Evolutionary conservation across 257 asterid species (phyloP), one percentile per base, ranked within the genome.

Genomic region (Nyctanthes arbortristis): DNA sequence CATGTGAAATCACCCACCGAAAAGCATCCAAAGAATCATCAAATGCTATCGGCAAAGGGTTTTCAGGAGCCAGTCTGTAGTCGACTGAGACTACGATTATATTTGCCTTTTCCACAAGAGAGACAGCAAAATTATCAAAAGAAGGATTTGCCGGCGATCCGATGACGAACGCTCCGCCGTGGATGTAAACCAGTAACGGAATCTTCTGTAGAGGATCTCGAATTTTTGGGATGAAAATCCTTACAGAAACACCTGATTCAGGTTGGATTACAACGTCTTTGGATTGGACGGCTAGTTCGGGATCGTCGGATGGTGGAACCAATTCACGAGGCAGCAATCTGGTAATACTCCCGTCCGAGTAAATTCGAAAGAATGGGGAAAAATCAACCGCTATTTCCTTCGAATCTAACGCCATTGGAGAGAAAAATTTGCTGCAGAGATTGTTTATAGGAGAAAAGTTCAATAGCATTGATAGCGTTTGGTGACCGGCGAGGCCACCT

Each of bases 21-120:
- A 85, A 75, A 34, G 90, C 96, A 7, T 70, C 28, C 97, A 96
- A 92, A 2, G 95, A 84, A 70, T 92, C 96, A 39, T 92, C 90
- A 66, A 72, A 89, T 7, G 90, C 68, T 32, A 66, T 68, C 0
- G 91, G 86, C 14, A 89, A 54, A 13, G 84, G 86, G 55, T 75
- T 63, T 37, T 91, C 96, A 0, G 96, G 93, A 2, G 95, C 96
- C 12, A 85, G 61, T 25, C 96, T 61, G 74, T 91, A 91, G 7
- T 87, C 84, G 3, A 91, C 73, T 0, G 96, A 85, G 10, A 84
- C 89, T 3, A 86, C 92, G 8, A 88, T 62, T 0, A 49, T 66
- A 33, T 82, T 67, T 1, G 84, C 77, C 45, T 70, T 76, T 2
- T 80, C 79, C 27, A 78, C 92, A 3, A 84, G 11, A 0, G 58